A percentile compares a stretch with the other conserved stretches of the same genome.
phyloP scores from a whole-genome alignment of 139 green algal genomes.

The Limnomonas spitsbergensis region DNA sequence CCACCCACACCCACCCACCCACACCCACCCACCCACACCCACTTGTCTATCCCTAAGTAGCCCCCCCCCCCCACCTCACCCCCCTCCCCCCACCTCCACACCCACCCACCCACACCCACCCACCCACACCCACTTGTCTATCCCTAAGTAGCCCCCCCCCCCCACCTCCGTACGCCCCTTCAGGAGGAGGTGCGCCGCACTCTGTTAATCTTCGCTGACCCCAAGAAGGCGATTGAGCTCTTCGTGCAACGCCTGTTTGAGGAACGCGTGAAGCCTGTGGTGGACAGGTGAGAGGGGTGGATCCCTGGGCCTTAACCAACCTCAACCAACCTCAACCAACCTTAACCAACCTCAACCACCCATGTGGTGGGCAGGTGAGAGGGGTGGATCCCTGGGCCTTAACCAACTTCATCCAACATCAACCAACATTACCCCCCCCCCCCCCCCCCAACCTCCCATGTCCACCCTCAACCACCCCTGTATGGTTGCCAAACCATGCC shows the following conservation, averaged over 20 bases:
- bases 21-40: not conserved
- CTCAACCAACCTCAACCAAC: too few relatives aligned
- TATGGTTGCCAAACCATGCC: not conserved
- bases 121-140: not conserved
- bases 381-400: not conserved
- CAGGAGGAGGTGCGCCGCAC: slow-evolving; percentile 1
- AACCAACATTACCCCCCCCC: too few relatives aligned
- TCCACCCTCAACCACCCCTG: too few relatives aligned
- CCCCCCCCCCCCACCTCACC: not conserved
- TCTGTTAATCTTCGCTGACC: slow-evolving; percentile 1
- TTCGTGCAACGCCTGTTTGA: slow-evolving; percentile 5
- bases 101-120: not conserved
- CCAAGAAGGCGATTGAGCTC: slow-evolving; percentile 5
- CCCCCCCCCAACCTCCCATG: not conserved
- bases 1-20: not conserved
- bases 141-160: too few relatives aligned
- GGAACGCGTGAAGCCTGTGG: not conserved
- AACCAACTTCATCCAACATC: too few relatives aligned
- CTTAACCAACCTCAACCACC: too few relatives aligned
- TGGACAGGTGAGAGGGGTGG: not conserved
- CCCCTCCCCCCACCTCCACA: not conserved
- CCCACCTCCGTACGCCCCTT: too few relatives aligned
- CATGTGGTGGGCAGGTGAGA: not conserved
- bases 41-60: not conserved
- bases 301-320: not conserved